Evolutionary conservation across 140 eudicot species (phyloP).

Genomic region (Bidens hawaiensis): DNA sequence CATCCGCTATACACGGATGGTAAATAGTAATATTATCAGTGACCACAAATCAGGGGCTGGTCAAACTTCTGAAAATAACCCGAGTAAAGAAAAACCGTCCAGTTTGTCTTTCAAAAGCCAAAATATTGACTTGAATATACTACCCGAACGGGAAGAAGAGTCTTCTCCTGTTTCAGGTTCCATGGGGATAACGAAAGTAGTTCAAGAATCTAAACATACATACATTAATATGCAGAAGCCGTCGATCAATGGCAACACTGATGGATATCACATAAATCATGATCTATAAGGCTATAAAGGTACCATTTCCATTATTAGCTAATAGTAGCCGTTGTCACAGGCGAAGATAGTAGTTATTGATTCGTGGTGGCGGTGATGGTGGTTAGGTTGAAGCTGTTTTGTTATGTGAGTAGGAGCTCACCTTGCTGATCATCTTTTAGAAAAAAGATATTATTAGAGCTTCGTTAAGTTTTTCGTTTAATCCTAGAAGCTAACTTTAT

Average conservation of each 20-base stretch:
- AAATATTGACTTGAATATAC: slow-evolving; percentile 62
- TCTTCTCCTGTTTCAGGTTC: slow-evolving; percentile 41
- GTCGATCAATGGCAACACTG: slow-evolving; percentile 25
- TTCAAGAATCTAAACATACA: slow-evolving; percentile 31
- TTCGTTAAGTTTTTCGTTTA: slow-evolving; percentile 6
- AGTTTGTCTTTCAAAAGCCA: slow-evolving; percentile 48
- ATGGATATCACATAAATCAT: slow-evolving; percentile 12
- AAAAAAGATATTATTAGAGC: slow-evolving; percentile 10
- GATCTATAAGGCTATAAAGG: slow-evolving; percentile 18
- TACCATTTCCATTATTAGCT: slow-evolving; percentile 10
- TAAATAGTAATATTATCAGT: too few species aligned
- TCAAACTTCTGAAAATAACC: slow-evolving; percentile 25
- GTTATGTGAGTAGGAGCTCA: slow-evolving; percentile 27
- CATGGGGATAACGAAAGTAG: slow-evolving; percentile 31
- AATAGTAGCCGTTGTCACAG: slow-evolving; percentile 5
- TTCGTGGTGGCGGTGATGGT: slow-evolving; percentile 13
- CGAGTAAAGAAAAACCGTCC: slow-evolving; percentile 22
- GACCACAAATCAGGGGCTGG: slow-evolving; percentile 6
- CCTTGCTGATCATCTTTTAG: slow-evolving; percentile 21
- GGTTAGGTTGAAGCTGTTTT: slow-evolving; percentile 22
- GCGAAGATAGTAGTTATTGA: slow-evolving; percentile 7
- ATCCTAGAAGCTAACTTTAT: slow-evolving; percentile 21
- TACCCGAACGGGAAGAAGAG: slow-evolving; percentile 79
- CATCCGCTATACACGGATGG: too few species aligned
- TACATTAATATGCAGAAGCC: slow-evolving; percentile 28